Evolutionary conservation across 2,329 filamentous ascomycete species (phyloP).

Genomic region (Penicillium rolfsii): DNA sequence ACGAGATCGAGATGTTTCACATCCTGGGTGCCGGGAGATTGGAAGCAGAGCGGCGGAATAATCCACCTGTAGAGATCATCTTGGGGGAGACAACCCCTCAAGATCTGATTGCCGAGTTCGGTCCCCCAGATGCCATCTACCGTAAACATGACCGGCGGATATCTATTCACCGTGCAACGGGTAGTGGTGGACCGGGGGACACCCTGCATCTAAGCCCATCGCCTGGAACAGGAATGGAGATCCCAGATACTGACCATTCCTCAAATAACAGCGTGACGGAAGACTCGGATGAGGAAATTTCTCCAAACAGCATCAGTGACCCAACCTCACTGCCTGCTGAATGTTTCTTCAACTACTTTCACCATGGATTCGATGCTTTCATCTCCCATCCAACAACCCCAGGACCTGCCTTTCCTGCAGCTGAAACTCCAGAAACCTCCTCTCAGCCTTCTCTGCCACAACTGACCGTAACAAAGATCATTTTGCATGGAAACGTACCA

Average conservation of each 20-base stretch:
- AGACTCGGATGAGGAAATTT: conserved; percentile 64
- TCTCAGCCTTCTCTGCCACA: conserved; percentile 55
- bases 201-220: conserved; percentile 42
- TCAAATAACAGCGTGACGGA: conserved; percentile 72
- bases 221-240: conserved; percentile 42
- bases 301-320: conserved; percentile 64
- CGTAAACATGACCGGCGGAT: conserved; percentile 87
- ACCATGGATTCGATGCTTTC: conserved; percentile 89
- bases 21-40: conserved; percentile 78
- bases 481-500: conserved; percentile 91
- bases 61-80: conserved; percentile 68
- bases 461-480: conserved; percentile 85
- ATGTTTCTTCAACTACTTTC: conserved; percentile 97
- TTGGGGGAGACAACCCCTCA: conserved; percentile 89
- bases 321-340: conserved; percentile 51
- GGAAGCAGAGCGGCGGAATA: conserved; percentile 74
- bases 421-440: conserved; percentile 35
- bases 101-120: conserved; percentile 85
- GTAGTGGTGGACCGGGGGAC: conserved; percentile 32
- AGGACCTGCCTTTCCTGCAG: conserved; percentile 65
- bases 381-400: conserved; percentile 75
- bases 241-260: conserved; percentile 73
- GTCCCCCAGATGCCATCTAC: conserved; percentile 92
- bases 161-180: conserved; percentile 68
- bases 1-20: conserved; percentile 81